These are phyloP conservation scores for Lactarius evosmus DNA, from an alignment of 768 basidiomycete genomes.

Conservation along the genomic window DNA sequence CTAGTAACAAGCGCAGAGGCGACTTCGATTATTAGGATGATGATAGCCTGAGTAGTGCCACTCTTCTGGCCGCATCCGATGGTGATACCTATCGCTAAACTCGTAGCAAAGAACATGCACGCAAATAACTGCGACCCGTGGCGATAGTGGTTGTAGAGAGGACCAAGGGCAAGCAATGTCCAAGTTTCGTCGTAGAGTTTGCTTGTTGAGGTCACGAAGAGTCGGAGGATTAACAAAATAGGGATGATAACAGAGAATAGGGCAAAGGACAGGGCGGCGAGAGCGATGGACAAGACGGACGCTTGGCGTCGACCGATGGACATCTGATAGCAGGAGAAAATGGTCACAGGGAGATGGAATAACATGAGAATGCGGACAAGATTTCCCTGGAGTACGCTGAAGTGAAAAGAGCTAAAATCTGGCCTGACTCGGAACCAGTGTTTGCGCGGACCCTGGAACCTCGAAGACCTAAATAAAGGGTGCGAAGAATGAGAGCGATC, in stretches of 20 bases:
- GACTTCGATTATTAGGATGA: conserved; percentile 88
- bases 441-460: conserved; percentile 38
- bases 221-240: conserved; percentile 66
- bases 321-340: conserved; percentile 89
- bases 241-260: conserved; percentile 79
- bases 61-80: conserved; percentile 88
- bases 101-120: conserved; percentile 73
- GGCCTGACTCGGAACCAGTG: conserved; percentile 56
- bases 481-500: conserved; percentile 47
- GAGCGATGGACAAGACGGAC: conserved; percentile 59
- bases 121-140: conserved; percentile 90
- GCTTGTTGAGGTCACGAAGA: conserved; percentile 75
- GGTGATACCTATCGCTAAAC: conserved; percentile 76
- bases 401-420: conserved; percentile 74
- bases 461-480: conserved; percentile 39
- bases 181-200: conserved; percentile 95
- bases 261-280: conserved; percentile 80
- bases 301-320: conserved; percentile 51
- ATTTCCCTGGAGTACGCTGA: conserved; percentile 82
- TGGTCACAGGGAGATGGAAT: conserved; percentile 93
- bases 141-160: conserved; percentile 92
- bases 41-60: conserved; percentile 87
- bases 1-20: conserved; percentile 83
- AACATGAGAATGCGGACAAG: conserved; percentile 85
- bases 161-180: conserved; percentile 85